Percentiles rank a stretch among this genome's conserved stretches.
Conservation (phyloP, 2,329 filamentous ascomycete genomes). For the Botrytis cinerea region DNA sequence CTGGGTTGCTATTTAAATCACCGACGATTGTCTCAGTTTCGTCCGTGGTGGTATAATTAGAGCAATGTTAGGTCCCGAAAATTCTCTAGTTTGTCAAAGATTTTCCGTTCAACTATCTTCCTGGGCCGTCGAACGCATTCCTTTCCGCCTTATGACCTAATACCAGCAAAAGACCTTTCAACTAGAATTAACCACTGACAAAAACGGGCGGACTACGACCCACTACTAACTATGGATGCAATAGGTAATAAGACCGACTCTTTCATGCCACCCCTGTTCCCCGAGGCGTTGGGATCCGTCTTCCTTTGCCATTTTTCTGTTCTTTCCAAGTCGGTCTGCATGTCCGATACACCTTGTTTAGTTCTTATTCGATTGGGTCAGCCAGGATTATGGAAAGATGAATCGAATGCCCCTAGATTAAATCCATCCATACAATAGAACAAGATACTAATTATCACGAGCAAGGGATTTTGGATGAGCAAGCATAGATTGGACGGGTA, state of each 20-base stretch:
- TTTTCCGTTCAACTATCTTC: neutral
- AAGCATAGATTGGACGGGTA: slow-evolving; percentile 6
- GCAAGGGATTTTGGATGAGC: neutral
- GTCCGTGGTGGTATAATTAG: neutral
- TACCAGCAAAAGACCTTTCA: neutral
- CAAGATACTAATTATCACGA: neutral
- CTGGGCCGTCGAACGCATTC: neutral
- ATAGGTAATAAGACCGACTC: slow-evolving; percentile 6
- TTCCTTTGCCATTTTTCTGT: neutral
- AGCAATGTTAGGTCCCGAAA: neutral
- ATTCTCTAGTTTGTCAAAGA: neutral
- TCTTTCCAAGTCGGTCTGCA: slow-evolving; percentile 1
- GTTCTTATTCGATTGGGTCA: slow-evolving; percentile 15
- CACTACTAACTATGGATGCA: neutral
- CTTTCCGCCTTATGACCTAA: neutral
- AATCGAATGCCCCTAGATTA: slow-evolving; percentile 21
- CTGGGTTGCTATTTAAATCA: neutral
- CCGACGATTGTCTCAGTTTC: neutral
- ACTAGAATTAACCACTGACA: neutral
- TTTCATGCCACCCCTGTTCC: neutral
- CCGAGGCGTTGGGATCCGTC: slow-evolving; percentile 9
- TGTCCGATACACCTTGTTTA: slow-evolving; percentile 2
- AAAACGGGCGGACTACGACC: slow-evolving; percentile 11
- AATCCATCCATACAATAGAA: neutral
- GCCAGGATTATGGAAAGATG: slow-evolving; percentile 24